Conservation (phyloP, 108 stramenopile species). For the Nannochloropsis granulata region DNA sequence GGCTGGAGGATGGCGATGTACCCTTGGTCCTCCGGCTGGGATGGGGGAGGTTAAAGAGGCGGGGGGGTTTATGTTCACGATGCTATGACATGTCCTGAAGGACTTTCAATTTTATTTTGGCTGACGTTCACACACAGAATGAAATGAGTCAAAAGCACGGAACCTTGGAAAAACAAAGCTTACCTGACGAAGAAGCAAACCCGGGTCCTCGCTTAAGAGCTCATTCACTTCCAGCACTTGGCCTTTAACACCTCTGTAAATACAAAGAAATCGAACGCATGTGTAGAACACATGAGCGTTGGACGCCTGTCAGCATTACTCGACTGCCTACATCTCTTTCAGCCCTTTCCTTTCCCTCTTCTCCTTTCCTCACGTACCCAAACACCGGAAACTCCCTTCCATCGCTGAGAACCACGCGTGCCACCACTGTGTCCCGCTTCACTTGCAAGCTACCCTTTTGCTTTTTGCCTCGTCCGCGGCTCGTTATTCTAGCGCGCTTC, state of each 20-base stretch:
- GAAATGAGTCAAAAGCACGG: too few relatives aligned
- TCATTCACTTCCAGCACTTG: neutral
- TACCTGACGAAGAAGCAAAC: neutral
- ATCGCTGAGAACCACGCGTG: neutral
- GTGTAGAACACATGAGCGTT: too few relatives aligned
- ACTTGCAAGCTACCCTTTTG: neutral
- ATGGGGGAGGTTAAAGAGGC: neutral
- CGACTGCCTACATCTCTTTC: neutral
- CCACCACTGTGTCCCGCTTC: neutral
- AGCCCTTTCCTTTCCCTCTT: neutral
- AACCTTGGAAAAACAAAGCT: neutral
- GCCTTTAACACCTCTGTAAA: neutral
- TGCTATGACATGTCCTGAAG: too few relatives aligned
- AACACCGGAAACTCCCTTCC: neutral
- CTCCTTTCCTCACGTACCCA: neutral
- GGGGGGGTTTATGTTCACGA: too few relatives aligned
- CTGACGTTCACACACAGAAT: too few relatives aligned
- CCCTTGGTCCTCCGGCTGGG: neutral
- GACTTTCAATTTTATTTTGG: too few relatives aligned
- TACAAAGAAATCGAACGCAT: neutral
- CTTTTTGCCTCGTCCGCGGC: neutral
- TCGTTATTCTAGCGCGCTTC: neutral
- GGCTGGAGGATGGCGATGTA: neutral
- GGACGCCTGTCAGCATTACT: neutral
- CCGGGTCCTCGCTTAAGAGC: neutral